phyloP scores from a whole-genome alignment of 371 early-diverging fungal species.

The Rhizopus delemar region DNA sequence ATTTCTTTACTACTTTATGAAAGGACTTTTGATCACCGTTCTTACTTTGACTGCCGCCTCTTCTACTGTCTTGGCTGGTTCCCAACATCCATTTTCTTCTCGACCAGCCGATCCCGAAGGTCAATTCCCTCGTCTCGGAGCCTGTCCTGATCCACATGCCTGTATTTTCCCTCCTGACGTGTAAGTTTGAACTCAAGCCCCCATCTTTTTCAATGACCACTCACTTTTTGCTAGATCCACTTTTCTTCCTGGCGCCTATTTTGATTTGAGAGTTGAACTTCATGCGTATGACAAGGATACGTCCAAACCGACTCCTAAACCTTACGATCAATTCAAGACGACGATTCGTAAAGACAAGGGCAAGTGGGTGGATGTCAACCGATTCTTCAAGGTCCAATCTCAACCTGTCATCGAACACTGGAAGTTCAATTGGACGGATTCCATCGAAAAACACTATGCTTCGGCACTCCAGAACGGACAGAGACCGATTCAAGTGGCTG shows the following conservation, averaged over 20 bases:
- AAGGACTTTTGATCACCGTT: conserved; percentile 16
- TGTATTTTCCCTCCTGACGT: conserved; percentile 61
- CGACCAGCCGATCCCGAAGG: conserved; percentile 50
- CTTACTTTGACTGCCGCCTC: conserved; percentile 26
- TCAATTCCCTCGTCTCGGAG: conserved; percentile 60
- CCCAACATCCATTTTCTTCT: conserved; percentile 10
- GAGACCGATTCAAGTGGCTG: conserved; percentile 53
- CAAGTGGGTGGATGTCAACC: conserved; percentile 44
- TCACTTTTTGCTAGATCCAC: conserved; percentile 38
- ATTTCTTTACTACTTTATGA: conserved; percentile 12
- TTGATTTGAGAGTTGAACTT: conserved; percentile 62
- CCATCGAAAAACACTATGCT: conserved; percentile 49
- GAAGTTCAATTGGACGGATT: conserved; percentile 56
- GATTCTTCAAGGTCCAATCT: conserved; percentile 40
- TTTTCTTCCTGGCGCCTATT: conserved; percentile 57
- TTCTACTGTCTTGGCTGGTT: conserved; percentile 25
- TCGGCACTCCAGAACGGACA: conserved; percentile 31
- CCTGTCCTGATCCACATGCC: conserved; percentile 56
- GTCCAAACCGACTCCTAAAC: conserved; percentile 39
- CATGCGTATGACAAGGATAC: conserved; percentile 55
- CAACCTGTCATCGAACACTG: conserved; percentile 48
- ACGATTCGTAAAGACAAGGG: conserved; percentile 48
- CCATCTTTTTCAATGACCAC: not conserved
- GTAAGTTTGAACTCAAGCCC: conserved; percentile 27
- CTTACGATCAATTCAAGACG: conserved; percentile 44